Evolutionary conservation across 73 alveolate species (phyloP), one percentile per base, ranked within the genome.

Genomic region (Effrenium voratum): DNA sequence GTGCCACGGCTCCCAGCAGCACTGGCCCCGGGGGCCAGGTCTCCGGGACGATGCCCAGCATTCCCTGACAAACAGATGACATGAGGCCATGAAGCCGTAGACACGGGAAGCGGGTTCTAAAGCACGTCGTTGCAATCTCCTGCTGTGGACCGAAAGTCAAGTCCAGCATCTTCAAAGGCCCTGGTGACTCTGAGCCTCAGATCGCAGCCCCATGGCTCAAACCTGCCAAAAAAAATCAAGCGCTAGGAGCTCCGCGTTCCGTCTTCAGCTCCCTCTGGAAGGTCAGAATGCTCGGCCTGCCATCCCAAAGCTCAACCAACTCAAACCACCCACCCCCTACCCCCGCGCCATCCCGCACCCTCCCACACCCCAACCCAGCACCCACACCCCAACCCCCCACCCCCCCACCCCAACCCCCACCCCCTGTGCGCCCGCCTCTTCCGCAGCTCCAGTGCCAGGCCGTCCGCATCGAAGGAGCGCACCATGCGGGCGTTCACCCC

Each of bases 21-120:
- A 90, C 97, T 10, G 97, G 97, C 41, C 97, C 97, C 0, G 97
- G 97, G 1, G 97, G 97, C 97, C 97, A 90, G 36, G 97, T 68
- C 44, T 90, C 97, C 28, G 97, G 97, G 3, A 90, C 68, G 57
- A 90, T 34, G 44, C 97, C 97, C 57, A 90, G 43, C 63, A 76
- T 90, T 50, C 76, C 97, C 97, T 90, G 84, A 45, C 59, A 28
- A 52, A 52, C 8, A n/a, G n/a, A n/a, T n/a, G n/a, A n/a, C 40
- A 4, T 5, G 77, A 63, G 40, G 26, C 8, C 40, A 63, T 15
- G 36, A 63, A 63, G 26, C 40, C 22, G 12, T 36, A 63, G 40
- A 16, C 12, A 36, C 26, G 40, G 40, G 8, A 63, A 5, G 8
- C 8, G 77, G 63, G 26, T 52, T 19, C 63, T 12, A 52, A 12